A percentile compares a stretch with the other conserved stretches of the same genome.
Evolutionary conservation across 192 early-diverging fungal species (phyloP).

Genomic region (Dispira parvispora): DNA sequence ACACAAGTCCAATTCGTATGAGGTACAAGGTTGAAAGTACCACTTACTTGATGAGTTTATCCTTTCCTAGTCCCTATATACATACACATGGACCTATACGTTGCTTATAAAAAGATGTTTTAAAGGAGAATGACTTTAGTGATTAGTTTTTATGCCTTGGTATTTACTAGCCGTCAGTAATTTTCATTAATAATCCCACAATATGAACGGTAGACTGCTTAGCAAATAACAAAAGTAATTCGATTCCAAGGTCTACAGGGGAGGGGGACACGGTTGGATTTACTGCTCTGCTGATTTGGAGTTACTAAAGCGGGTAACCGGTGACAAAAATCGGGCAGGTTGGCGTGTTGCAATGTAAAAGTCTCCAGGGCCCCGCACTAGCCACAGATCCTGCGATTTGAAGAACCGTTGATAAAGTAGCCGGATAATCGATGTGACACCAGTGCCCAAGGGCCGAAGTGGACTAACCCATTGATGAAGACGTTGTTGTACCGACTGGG

Average conservation of each 20-base stretch:
- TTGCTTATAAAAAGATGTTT: background rate
- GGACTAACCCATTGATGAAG: background rate
- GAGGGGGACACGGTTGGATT: background rate
- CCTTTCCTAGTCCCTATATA: background rate
- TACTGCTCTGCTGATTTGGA: background rate
- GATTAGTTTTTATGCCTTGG: background rate
- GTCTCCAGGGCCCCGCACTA: background rate
- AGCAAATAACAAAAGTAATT: background rate
- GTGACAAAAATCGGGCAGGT: background rate
- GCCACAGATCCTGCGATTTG: background rate
- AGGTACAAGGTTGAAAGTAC: constrained; percentile 14
- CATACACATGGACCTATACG: background rate
- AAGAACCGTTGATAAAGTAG: background rate
- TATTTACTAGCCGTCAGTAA: background rate
- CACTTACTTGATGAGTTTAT: background rate
- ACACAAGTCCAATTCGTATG: constrained; percentile 78
- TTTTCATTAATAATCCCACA: background rate
- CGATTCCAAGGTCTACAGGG: background rate
- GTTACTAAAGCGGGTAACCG: background rate
- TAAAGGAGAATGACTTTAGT: background rate
- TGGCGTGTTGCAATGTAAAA: background rate
- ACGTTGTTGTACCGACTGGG: background rate
- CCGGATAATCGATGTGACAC: background rate
- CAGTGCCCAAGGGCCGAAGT: background rate
- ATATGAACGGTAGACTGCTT: background rate